These are phyloP conservation scores for Magnolia sinica DNA, from an alignment of 164 flowering plant species.

Conservation along the genomic window DNA sequence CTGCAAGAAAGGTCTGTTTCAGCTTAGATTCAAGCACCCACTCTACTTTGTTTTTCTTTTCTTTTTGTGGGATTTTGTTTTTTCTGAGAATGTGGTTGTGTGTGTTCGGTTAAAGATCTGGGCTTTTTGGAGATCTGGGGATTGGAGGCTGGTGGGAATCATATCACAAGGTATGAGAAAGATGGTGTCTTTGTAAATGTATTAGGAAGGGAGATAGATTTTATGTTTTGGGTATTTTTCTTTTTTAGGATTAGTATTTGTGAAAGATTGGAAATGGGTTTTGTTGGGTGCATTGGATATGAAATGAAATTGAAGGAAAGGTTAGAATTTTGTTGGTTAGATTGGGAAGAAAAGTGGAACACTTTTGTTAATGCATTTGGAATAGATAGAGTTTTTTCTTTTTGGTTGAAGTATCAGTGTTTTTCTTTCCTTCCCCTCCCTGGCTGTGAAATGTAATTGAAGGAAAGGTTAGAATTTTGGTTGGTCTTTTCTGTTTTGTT, in stretches of 20 bases:
- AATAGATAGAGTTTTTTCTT: too few relatives aligned
- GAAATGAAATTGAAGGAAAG: too few relatives aligned
- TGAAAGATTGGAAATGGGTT: neutral
- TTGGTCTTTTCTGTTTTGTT: neutral
- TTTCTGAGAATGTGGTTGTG: slow-evolving; percentile 17
- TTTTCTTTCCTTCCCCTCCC: too few relatives aligned
- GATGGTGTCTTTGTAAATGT: neutral
- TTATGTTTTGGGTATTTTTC: too few relatives aligned
- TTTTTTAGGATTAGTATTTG: neutral
- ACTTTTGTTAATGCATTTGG: too few relatives aligned
- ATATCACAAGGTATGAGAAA: slow-evolving; percentile 17
- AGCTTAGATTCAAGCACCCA: slow-evolving; percentile 41
- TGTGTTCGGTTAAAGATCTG: slow-evolving; percentile 12
- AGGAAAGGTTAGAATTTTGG: too few relatives aligned
- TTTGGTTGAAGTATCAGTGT: too few relatives aligned
- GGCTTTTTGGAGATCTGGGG: slow-evolving; percentile 20
- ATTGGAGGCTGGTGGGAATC: slow-evolving; percentile 7
- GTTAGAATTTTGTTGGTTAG: too few relatives aligned
- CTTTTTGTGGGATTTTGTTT: neutral
- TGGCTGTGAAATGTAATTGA: too few relatives aligned
- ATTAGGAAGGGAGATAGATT: too few relatives aligned
- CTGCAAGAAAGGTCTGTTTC: slow-evolving; percentile 26
- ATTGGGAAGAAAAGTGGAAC: too few relatives aligned
- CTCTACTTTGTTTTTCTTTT: neutral
- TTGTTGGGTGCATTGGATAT: too few relatives aligned